A percentile compares a stretch with the other conserved stretches of the same genome.
Evolutionary conservation across 2,329 filamentous ascomycete species (phyloP).

Genomic region (Neonectria punicea): DNA sequence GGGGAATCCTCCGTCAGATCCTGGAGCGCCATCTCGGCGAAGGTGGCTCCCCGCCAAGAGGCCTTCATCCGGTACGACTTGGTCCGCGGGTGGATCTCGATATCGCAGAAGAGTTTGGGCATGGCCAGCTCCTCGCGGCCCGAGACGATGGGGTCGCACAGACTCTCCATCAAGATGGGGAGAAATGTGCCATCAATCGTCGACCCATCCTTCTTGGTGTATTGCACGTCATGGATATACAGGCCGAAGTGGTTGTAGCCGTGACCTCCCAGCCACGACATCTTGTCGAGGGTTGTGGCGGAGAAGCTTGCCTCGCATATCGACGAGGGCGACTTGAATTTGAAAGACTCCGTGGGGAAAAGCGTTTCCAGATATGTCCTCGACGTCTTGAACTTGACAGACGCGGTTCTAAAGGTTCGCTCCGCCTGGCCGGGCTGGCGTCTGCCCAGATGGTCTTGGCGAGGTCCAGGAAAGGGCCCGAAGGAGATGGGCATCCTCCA

Average conservation of each 20-base stretch:
- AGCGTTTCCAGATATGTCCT: conserved; percentile 54
- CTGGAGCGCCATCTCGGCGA: conserved; percentile 19
- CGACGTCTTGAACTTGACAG: conserved; percentile 62
- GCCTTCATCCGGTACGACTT: conserved; percentile 22
- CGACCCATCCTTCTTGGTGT: conserved; percentile 60
- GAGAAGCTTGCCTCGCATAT: conserved; percentile 57
- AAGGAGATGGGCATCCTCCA: conserved; percentile 42
- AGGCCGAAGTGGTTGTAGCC: conserved; percentile 69
- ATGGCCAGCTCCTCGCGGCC: conserved; percentile 70
- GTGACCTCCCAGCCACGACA: conserved; percentile 69
- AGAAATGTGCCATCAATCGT: conserved; percentile 63
- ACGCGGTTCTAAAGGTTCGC: conserved; percentile 56
- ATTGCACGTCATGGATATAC: conserved; percentile 71
- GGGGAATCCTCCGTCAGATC: conserved; percentile 17
- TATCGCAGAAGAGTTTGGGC: conserved; percentile 65
- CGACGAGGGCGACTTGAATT: conserved; percentile 61
- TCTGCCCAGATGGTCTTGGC: conserved; percentile 24
- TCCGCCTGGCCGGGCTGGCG: conserved; percentile 10
- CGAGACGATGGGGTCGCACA: conserved; percentile 64
- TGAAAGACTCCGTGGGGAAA: conserved; percentile 58
- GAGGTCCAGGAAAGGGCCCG: conserved; percentile 35
- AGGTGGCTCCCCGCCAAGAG: conserved; percentile 27
- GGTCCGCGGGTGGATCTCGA: conserved; percentile 51
- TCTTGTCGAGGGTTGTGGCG: conserved; percentile 57
- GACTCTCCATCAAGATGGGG: conserved; percentile 60